Conservation (phyloP, 768 basidiomycete genomes). For the Trichaptum fuscoviolaceum region DNA sequence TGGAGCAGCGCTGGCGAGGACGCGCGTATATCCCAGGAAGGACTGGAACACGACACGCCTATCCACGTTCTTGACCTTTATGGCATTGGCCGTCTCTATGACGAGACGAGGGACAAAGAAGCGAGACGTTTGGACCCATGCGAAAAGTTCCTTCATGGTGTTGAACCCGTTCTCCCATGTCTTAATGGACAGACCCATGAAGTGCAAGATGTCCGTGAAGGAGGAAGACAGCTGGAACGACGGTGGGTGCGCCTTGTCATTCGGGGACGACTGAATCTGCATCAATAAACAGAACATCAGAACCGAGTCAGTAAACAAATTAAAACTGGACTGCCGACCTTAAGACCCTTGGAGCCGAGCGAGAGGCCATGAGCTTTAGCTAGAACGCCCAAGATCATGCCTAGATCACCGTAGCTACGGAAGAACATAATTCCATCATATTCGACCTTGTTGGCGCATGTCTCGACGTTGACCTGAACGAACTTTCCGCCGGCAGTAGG, state of each 20-base stretch:
- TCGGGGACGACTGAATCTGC: not conserved
- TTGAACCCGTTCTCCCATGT: conserved; percentile 49
- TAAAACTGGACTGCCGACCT: conserved; percentile 30
- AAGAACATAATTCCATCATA: conserved; percentile 49
- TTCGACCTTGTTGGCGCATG: conserved; percentile 46
- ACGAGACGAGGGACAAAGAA: conserved; percentile 45
- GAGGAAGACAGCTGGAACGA: conserved; percentile 47
- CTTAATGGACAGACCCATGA: conserved; percentile 53
- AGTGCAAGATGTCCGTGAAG: conserved; percentile 45
- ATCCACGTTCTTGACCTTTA: conserved; percentile 12
- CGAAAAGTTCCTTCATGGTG: conserved; percentile 48
- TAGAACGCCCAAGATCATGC: conserved; percentile 61
- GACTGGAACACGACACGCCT: conserved; percentile 53
- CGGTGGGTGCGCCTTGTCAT: conserved; percentile 23
- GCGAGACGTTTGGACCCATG: conserved; percentile 50
- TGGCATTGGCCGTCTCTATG: conserved; percentile 21
- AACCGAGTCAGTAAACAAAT: too few species aligned
- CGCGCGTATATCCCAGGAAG: conserved; percentile 40
- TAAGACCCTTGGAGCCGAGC: conserved; percentile 51
- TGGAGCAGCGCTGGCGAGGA: not conserved
- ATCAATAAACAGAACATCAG: not conserved
- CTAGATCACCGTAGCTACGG: conserved; percentile 65
- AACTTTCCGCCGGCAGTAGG: conserved; percentile 32
- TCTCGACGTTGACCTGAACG: conserved; percentile 61
- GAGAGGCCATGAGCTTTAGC: conserved; percentile 45